phyloP scores from a whole-genome alignment of 73 alveolate species.

The Tetrahymena malaccensis region DNA sequence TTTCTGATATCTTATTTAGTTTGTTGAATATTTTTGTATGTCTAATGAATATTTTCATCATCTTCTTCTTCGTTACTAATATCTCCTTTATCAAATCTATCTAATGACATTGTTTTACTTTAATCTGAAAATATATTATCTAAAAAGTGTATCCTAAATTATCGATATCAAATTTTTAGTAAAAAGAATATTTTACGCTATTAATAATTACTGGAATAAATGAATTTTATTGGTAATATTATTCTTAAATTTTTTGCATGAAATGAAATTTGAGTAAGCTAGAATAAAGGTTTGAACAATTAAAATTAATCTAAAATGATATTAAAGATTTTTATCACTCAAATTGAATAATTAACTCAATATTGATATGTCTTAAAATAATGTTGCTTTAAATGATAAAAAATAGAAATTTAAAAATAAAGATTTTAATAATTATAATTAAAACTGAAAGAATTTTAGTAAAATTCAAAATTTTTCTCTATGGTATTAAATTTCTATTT shows the following conservation, averaged over 20 bases:
- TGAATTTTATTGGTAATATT: background rate
- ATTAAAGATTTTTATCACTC: too few species aligned
- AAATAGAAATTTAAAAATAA: too few species aligned
- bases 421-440: too few species aligned
- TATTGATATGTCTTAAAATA: too few species aligned
- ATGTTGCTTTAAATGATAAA: too few species aligned
- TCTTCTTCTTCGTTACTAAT: background rate
- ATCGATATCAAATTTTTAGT: background rate
- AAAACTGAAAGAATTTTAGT: too few species aligned
- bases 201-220: background rate
- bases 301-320: too few species aligned
- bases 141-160: background rate
- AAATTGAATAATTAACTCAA: too few species aligned
- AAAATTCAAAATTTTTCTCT: too few species aligned
- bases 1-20: background rate
- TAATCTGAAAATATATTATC: too few species aligned
- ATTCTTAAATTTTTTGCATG: background rate
- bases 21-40: background rate
- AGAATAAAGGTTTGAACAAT: background rate
- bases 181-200: background rate
- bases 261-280: background rate
- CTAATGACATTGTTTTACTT: background rate
- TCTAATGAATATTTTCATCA: background rate
- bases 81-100: background rate
- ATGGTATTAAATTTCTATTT: too few species aligned